phyloP scores from a whole-genome alignment of 768 basidiomycete species.

The Rickenella mellea region DNA sequence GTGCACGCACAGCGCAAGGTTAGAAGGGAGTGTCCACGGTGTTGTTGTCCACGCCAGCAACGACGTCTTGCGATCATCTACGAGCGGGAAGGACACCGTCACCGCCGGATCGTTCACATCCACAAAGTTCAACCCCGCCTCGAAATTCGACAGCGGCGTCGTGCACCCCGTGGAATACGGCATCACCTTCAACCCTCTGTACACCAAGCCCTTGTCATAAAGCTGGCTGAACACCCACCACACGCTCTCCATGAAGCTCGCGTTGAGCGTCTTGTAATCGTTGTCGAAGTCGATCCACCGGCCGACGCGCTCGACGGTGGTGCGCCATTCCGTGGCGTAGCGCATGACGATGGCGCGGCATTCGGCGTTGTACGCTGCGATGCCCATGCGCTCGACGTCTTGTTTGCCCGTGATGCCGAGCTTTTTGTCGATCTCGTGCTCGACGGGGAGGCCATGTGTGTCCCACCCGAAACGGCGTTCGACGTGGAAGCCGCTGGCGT shows the following conservation, averaged over 20 bases:
- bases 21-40: conserved; percentile 96
- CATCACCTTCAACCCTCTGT: conserved; percentile 91
- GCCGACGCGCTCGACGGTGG: conserved; percentile 95
- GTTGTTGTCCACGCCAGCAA: conserved; percentile 98
- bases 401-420: conserved; percentile 86
- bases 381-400: conserved; percentile 92
- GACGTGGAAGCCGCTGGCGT: conserved; percentile 88
- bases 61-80: conserved; percentile 85
- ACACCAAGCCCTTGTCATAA: conserved; percentile 88
- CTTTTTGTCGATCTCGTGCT: conserved; percentile 98
- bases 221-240: conserved; percentile 98
- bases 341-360: conserved; percentile 97
- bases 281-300: conserved; percentile 99
- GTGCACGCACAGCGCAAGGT: conserved; percentile 91
- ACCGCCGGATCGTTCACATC: conserved; percentile 95
- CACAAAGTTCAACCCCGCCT: conserved; percentile 85
- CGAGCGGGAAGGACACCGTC: conserved; percentile 85
- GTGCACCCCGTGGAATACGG: conserved; percentile 96
- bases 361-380: conserved; percentile 95
- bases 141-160: conserved; percentile 95
- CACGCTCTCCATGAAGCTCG: conserved; percentile 92
- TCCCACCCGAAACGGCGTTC: conserved; percentile 97
- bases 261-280: conserved; percentile 96
- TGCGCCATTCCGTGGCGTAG: conserved; percentile 89
- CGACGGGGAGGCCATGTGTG: conserved; percentile 96